Evolutionary conservation across 2,329 filamentous ascomycete genomes (phyloP).

Genomic region (Pleomassaria siparia): DNA sequence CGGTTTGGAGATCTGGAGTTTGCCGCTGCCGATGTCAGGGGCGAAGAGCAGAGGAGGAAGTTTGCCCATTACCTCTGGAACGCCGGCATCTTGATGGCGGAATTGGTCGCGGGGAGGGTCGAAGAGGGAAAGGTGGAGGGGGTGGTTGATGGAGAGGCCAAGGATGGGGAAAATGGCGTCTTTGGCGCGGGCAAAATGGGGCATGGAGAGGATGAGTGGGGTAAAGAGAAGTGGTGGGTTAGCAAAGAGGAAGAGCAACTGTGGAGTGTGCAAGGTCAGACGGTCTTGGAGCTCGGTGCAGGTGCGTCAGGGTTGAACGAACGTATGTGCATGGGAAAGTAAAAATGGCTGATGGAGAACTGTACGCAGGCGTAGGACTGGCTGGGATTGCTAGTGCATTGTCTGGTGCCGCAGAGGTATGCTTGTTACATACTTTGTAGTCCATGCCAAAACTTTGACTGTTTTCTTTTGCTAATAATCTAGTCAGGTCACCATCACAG

Average conservation of each 20-base stretch:
- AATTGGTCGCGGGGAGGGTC: conserved; percentile 42
- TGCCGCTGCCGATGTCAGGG: conserved; percentile 48
- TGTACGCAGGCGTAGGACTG: conserved; percentile 46
- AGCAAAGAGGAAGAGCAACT: conserved; percentile 28
- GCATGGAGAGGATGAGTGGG: conserved; percentile 19
- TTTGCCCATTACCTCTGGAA: conserved; percentile 79
- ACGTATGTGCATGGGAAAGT: conserved; percentile 5
- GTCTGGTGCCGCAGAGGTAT: conserved; percentile 48
- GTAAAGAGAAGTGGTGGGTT: conserved; percentile 36
- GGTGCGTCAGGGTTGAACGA: conserved; percentile 56
- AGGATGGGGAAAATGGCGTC: conserved; percentile 28
- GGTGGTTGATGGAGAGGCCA: conserved; percentile 12
- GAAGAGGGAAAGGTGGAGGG: conserved; percentile 18
- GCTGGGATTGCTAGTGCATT: conserved; percentile 50
- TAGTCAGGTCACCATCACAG: conserved; percentile 44
- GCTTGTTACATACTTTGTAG: conserved; percentile 1
- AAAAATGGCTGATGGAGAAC: conserved; percentile 29
- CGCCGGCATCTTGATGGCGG: conserved; percentile 52
- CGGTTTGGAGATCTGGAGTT: conserved; percentile 41
- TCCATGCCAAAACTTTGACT: too few species aligned
- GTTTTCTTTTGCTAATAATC: too few species aligned
- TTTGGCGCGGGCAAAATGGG: conserved; percentile 4
- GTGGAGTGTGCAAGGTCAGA: conserved; percentile 54
- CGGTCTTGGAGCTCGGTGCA: conserved; percentile 67
- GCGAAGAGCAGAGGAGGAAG: conserved; percentile 58